Base-by-base conservation (phyloP, 108 stramenopile species). In the Nitzschia palea region DNA sequence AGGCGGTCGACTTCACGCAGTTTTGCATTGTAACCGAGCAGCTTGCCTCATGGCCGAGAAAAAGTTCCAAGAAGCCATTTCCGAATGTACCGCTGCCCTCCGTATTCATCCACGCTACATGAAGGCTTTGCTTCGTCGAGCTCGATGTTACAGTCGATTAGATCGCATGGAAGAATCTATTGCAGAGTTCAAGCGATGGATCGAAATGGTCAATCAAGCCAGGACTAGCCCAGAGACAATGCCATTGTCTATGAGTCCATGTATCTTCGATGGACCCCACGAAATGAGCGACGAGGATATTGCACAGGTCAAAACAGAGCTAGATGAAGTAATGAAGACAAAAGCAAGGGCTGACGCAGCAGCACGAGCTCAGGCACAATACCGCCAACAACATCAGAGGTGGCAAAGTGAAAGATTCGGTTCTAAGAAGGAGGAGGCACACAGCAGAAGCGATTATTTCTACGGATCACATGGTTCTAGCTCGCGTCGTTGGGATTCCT, bases 1-100 rank as follows among this genome's bases (percentile, higher is more conserved):
- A 27, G 89, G 89, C 28, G 94, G 94, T 0, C 74, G 89, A 54
- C 71, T 95, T 14, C 88, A 91, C 64, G 94, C 94, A 15, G 88
- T 93, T 22, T 65, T 95, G 15, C 84, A 92, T 58, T 93, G 94
- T 87, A 93, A 95, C 54, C 82, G 94, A 9, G 94, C 94, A 44
- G 94, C 94, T 25, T 90, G 90, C 70, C 76, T 89, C 31, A 95
- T 95, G 90, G 88, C 83, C 0, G 36, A 87, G 45, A 80, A 80
- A 43, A 79, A 79, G 27, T 86, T 80, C 60, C 56, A 75, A 0
- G 90, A 88, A 56, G 94, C 90, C 0, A 72, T 88, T 12, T 79
- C 76, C 28, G 94, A 95, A 65, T 95, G 94, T 62, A 82, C 89
- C 9, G 77, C 83, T 23, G 91, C 94, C n/a, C 74, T 95, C 35